Evolutionary conservation across 768 basidiomycete species (phyloP).

Genomic region (Russula foetens): DNA sequence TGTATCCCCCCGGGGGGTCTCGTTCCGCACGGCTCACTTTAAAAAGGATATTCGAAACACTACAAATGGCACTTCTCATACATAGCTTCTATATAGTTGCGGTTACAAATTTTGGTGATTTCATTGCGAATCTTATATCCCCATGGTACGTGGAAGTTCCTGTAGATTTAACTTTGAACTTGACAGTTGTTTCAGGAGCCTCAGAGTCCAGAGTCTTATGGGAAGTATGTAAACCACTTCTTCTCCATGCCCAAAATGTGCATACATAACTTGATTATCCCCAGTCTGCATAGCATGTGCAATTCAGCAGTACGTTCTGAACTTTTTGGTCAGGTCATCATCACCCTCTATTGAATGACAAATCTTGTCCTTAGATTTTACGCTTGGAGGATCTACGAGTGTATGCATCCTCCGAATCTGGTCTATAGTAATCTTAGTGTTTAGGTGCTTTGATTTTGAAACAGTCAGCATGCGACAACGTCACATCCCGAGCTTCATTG

Average conservation of each 20-base stretch:
- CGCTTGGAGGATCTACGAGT: slow-evolving; percentile 3
- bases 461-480: background rate
- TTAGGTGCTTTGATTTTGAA: background rate
- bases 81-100: slow-evolving; percentile 2
- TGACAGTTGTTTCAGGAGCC: background rate
- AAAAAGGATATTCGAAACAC: background rate
- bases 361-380: background rate
- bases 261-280: background rate
- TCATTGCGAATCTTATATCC: background rate
- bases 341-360: background rate
- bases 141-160: background rate
- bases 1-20: background rate
- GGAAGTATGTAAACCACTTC: background rate
- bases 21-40: background rate
- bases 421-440: background rate
- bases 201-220: background rate
- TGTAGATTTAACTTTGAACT: background rate
- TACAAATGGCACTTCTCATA: background rate
- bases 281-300: too few species aligned
- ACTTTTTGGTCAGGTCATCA: background rate
- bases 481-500: background rate
- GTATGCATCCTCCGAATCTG: background rate
- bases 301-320: background rate
- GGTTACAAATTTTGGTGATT: slow-evolving; percentile 1
- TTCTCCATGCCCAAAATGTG: background rate